Evolutionary conservation across 495 filamentous ascomycete species (phyloP), one percentile per base, ranked within the genome.

Genomic region (Cetradonia linearis): DNA sequence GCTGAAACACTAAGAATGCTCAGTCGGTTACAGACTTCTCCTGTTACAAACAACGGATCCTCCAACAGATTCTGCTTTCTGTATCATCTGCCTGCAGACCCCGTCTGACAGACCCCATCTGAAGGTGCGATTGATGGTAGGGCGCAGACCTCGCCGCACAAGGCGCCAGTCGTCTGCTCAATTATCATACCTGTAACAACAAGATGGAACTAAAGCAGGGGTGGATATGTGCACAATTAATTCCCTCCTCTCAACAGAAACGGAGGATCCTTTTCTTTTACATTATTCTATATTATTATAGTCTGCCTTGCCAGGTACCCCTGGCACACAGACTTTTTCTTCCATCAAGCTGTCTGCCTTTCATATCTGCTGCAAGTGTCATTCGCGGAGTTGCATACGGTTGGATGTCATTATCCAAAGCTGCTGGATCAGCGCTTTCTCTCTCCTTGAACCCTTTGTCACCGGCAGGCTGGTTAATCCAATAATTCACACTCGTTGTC

Each of bases 381-480:
- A 13, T 34, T 54, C 33, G 50, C 50, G 18, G 30, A 54, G 18
- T 31, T 54, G 20, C n/a, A 54, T 34, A 34, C 50, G 50, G 30
- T 34, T 36, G 50, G 50, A 18, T 54, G 30, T 59, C 23, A 36
- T 42, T 38, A 28, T 44, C 18, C 36, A 54, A 54, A 23, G 48
- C 58, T 60, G 47, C 58, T 34, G 58, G 58, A 33, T 52, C 36
- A 53, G 58, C 18, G n/a, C 47, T 60, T 40, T 53, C 46, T 2
- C 28, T 13, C 20, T 31, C 25, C 8, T 53, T 25, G 11, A n/a
- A 2, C 23, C 1, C 3, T 53, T 13, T 23, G 7, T n/a, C 8
- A 34, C 58, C 50, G 36, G 58, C 58, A 40, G 58, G 36, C 47
- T 48, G 50, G 36, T 53, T 40, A 34, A 33, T 53, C 44, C n/a